These are phyloP conservation scores for Blastobotrys robertii DNA, from an alignment of 805 yeast genomes.

Conservation along the genomic window DNA sequence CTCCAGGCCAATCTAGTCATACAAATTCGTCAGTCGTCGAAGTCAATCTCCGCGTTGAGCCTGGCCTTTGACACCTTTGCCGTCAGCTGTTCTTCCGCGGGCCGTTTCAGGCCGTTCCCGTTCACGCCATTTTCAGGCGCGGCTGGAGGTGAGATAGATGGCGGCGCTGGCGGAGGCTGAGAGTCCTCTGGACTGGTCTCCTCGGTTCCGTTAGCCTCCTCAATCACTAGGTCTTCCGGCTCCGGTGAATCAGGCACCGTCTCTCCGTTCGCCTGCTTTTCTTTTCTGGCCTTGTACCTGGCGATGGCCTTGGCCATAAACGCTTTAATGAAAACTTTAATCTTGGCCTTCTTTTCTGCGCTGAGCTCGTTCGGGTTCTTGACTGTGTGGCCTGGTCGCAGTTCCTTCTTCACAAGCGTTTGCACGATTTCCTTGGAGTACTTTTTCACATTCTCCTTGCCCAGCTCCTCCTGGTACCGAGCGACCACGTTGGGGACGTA, in stretches of 20 bases:
- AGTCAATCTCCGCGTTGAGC: conserved; percentile 1
- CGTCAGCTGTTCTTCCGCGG: not conserved
- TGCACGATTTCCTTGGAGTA: conserved; percentile 75
- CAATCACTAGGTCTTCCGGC: not conserved
- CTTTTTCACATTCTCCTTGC: conserved; percentile 61
- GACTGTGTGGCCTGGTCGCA: conserved; percentile 27
- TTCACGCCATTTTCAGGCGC: not conserved
- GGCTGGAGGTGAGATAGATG: not conserved
- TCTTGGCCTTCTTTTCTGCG: conserved; percentile 56
- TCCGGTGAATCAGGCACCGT: conserved; percentile 2
- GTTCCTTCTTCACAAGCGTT: conserved; percentile 58
- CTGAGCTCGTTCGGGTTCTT: conserved; percentile 45
- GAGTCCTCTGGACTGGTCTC: not conserved
- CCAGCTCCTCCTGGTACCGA: conserved; percentile 54
- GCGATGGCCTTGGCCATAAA: conserved; percentile 15
- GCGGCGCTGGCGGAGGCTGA: not conserved
- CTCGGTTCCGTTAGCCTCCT: not conserved
- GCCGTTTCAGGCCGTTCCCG: not conserved
- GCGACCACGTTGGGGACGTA: conserved; percentile 72
- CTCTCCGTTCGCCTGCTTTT: conserved; percentile 3
- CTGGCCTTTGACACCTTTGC: not conserved
- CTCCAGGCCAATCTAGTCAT: no score
- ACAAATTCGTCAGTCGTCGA: not conserved
- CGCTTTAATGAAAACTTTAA: conserved; percentile 48
- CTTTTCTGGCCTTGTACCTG: conserved; percentile 6